These are phyloP conservation scores for Onygenales sp. DNA, from an alignment of 2,329 filamentous ascomycete species.

Conservation along the genomic window DNA sequence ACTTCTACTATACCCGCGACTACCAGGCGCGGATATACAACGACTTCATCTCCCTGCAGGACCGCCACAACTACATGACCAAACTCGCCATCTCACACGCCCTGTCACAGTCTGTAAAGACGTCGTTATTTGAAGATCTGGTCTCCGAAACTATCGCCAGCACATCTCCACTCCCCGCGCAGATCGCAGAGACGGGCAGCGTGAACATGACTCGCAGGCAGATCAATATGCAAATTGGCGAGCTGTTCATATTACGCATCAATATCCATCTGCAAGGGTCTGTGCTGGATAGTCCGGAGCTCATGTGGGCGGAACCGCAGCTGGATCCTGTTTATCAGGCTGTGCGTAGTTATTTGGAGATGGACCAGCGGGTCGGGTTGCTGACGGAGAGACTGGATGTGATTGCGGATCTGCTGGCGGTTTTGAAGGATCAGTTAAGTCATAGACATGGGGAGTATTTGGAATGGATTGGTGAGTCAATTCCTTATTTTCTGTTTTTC, in stretches of 20 bases:
- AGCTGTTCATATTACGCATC: slow-evolving; percentile 94
- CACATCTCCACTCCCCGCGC: slow-evolving; percentile 84
- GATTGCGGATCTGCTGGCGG: slow-evolving; percentile 84
- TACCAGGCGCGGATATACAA: slow-evolving; percentile 99
- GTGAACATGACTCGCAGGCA: slow-evolving; percentile 78
- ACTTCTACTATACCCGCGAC: slow-evolving; percentile 97
- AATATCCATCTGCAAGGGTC: slow-evolving; percentile 97
- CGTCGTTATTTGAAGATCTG: slow-evolving; percentile 89
- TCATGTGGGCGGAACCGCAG: slow-evolving; percentile 98
- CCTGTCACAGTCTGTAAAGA: slow-evolving; percentile 93
- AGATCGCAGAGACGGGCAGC: slow-evolving; percentile 86
- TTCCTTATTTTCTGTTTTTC: slow-evolving; percentile 6
- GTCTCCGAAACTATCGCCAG: slow-evolving; percentile 88
- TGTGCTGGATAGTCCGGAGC: slow-evolving; percentile 89
- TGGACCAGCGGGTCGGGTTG: slow-evolving; percentile 87
- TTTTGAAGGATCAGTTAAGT: slow-evolving; percentile 89
- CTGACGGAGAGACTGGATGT: slow-evolving; percentile 86
- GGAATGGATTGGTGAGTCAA: slow-evolving; percentile 77
- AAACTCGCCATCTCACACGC: slow-evolving; percentile 96
- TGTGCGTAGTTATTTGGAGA: slow-evolving; percentile 89
- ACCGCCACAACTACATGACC: slow-evolving; percentile 96
- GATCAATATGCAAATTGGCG: slow-evolving; percentile 99
- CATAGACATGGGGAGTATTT: slow-evolving; percentile 85
- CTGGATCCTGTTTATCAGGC: slow-evolving; percentile 94
- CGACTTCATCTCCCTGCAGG: slow-evolving; percentile 90